Conservation (phyloP, 2,329 filamentous ascomycete species). For the Allantophomopsis cytisporea region DNA sequence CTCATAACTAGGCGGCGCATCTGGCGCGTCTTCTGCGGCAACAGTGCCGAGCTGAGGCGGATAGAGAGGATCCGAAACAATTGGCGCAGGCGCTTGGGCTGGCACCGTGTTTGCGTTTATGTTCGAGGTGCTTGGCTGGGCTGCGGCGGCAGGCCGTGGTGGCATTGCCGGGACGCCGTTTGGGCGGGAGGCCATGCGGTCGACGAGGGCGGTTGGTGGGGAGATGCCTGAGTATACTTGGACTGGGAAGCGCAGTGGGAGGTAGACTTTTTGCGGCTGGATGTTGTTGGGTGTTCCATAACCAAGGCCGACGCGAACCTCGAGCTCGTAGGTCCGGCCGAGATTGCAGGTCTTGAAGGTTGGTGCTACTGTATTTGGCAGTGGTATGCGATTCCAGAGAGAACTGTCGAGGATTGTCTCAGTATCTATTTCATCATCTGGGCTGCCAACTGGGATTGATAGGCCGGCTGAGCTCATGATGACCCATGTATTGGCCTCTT, state of each 20-base stretch:
- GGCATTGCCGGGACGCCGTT: conserved; percentile 2
- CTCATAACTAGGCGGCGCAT: conserved; percentile 90
- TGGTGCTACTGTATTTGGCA: conserved; percentile 80
- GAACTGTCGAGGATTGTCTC: conserved; percentile 57
- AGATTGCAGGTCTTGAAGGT: conserved; percentile 86
- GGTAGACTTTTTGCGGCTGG: conserved; percentile 59
- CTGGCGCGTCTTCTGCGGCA: conserved; percentile 39
- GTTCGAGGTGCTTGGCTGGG: conserved; percentile 8
- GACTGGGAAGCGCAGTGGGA: conserved; percentile 68
- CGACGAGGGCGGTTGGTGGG: conserved; percentile 63
- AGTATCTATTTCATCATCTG: conserved; percentile 43
- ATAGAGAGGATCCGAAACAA: conserved; percentile 33
- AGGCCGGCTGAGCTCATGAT: conserved; percentile 61
- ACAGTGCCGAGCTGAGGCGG: conserved; percentile 39
- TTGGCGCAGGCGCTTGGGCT: conserved; percentile 12
- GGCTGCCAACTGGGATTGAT: conserved; percentile 50
- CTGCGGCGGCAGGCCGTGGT: conserved; percentile 8
- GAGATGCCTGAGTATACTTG: conserved; percentile 80
- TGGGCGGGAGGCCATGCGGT: conserved; percentile 35
- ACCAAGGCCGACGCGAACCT: conserved; percentile 65
- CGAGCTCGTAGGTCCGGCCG: conserved; percentile 66
- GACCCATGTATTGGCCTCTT: conserved; percentile 63
- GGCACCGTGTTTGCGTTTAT: no score
- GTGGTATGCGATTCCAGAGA: conserved; percentile 56
- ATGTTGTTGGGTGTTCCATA: conserved; percentile 47